Base-by-base conservation (phyloP, 164 flowering plant species). In the Magnolia sinica region DNA sequence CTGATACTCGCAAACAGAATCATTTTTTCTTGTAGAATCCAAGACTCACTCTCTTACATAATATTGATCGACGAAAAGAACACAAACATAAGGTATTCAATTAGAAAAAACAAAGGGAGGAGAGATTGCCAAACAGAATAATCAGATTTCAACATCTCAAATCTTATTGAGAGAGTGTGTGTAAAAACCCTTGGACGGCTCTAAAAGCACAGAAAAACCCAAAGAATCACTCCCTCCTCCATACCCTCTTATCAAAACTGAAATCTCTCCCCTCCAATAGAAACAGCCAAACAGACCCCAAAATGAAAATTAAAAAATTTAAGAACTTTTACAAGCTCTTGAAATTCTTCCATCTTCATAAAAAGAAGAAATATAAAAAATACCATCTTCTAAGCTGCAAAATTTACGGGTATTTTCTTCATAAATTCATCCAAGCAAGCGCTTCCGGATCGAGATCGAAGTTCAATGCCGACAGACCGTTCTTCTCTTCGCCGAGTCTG, bases 321-420 rank as follows among this genome's bases (percentile, higher is more conserved):
- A 8, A 55, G 61, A 55, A 16, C 61, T 16, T 16, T 55, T 55
- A 2, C 61, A 11, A 55, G 61, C 61, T 55, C 61, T 55, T 55
- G 61, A 55, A 11, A 55, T 55, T 11, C 45, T 37, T 55, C 7
- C 61, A 11, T 8, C 61, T 11, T 11, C 8, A 13, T 55, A 55
- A 55, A 55, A 55, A 55, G 16, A 11, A 4, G 29, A 27, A 27
- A 27, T 27, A 49, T 79, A 37, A 61, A 37, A 37, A 45, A 61
- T 74, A 71, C 45, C 0, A 4, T 73, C n/a, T 66, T 76, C 73
- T 73, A 83, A 83, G 77, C 89, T 87, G 86, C 89, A 91, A 90
- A 90, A 89, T 82, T 90, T 86, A 87, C 29, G 78, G 85, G 90
- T 90, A 87, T 9, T 83, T 37, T 82, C 76, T 89, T 88, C 78